Evolutionary conservation across 768 basidiomycete species (phyloP).

Genomic region (Pleurotus pulmonarius): DNA sequence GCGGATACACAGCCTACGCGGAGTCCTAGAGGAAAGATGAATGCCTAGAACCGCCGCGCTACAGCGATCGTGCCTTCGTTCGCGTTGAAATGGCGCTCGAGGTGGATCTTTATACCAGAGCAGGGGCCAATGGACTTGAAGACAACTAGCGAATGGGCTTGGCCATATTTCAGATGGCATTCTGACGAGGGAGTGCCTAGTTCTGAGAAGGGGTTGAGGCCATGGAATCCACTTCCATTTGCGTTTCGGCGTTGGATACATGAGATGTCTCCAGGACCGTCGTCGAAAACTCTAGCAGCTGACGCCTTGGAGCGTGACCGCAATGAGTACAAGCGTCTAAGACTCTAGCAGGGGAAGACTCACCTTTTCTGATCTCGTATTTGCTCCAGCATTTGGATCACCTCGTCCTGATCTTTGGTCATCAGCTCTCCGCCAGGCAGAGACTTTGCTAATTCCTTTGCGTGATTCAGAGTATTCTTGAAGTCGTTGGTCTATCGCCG

Average conservation of each 20-base stretch:
- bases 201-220: slow-evolving; percentile 63
- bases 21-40: too few relatives aligned
- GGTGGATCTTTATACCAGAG: too few relatives aligned
- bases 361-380: slow-evolving; percentile 64
- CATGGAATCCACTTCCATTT: slow-evolving; percentile 73
- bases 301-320: slow-evolving; percentile 35
- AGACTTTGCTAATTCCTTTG: slow-evolving; percentile 52
- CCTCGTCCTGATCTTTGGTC: slow-evolving; percentile 65
- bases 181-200: slow-evolving; percentile 1
- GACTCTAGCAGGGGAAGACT: slow-evolving; percentile 11
- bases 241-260: slow-evolving; percentile 21
- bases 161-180: too few relatives aligned
- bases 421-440: slow-evolving; percentile 74
- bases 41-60: too few relatives aligned
- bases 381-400: slow-evolving; percentile 64
- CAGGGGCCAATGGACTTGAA: too few relatives aligned
- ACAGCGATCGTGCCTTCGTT: too few relatives aligned
- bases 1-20: too few relatives aligned
- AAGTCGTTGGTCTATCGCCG: slow-evolving; percentile 63
- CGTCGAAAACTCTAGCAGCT: slow-evolving; percentile 49
- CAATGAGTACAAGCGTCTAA: background rate
- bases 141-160: too few relatives aligned
- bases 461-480: slow-evolving; percentile 52
- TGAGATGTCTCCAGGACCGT: slow-evolving; percentile 32
- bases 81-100: too few relatives aligned